Evolutionary conservation across 106 monocot species (phyloP).

Genomic region (Apostasia shenzhenica): DNA sequence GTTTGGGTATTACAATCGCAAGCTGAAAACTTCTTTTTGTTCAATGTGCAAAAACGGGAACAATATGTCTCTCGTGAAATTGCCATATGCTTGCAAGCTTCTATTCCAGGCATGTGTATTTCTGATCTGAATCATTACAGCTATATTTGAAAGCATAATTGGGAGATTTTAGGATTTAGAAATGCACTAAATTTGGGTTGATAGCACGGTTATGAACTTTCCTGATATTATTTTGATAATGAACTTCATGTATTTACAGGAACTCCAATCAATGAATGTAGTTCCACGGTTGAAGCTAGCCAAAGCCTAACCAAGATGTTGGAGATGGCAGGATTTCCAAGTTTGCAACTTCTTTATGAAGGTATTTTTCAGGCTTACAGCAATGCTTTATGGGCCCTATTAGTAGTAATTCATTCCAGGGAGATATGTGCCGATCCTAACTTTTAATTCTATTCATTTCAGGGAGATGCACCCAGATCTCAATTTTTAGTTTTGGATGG

Average conservation of each 20-base stretch:
- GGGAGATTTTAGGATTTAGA: not conserved
- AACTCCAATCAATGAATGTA: slow-evolving; percentile 86
- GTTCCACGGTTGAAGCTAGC: slow-evolving; percentile 68
- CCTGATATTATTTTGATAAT: not conserved
- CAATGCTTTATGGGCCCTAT: too few species aligned
- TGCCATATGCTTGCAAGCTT: slow-evolving; percentile 99
- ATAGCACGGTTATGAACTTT: not conserved
- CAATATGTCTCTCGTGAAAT: slow-evolving; percentile 69
- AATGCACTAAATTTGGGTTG: not conserved
- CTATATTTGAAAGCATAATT: not conserved
- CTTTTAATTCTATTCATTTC: too few species aligned
- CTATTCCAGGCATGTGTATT: slow-evolving; percentile 62
- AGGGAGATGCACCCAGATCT: too few species aligned
- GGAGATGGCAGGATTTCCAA: too few species aligned
- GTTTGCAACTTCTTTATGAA: too few species aligned
- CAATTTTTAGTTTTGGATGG: too few species aligned
- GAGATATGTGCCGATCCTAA: too few species aligned
- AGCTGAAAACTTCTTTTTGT: slow-evolving; percentile 76
- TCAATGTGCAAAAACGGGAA: slow-evolving; percentile 91
- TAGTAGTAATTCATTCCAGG: too few species aligned
- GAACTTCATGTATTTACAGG: slow-evolving; percentile 20
- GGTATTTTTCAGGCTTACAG: too few species aligned
- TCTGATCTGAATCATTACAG: not conserved
- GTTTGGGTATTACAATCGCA: slow-evolving; percentile 90
- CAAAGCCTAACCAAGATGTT: slow-evolving; percentile 28